Conservation (phyloP, 768 basidiomycete species). For the Tubosaeta sp. region DNA sequence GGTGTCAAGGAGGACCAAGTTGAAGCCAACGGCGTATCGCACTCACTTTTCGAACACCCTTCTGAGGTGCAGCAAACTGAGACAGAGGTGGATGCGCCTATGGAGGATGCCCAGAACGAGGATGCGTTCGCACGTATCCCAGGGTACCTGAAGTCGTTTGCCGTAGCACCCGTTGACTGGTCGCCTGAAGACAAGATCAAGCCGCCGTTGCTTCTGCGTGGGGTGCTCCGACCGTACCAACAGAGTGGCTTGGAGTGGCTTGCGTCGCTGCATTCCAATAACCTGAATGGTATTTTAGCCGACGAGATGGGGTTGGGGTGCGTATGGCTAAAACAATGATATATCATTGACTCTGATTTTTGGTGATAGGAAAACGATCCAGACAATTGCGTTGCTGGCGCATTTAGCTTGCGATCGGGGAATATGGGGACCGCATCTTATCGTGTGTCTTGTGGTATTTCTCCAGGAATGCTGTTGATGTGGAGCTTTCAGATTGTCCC, state of each 20-base stretch:
- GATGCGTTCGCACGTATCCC: slow-evolving; percentile 38
- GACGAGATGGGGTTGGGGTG: slow-evolving; percentile 97
- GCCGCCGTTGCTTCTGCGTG: slow-evolving; percentile 75
- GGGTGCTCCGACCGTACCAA: slow-evolving; percentile 88
- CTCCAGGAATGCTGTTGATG: background rate
- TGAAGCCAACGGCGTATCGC: background rate
- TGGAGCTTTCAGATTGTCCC: slow-evolving; percentile 61
- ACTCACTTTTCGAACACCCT: background rate
- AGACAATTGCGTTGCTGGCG: slow-evolving; percentile 91
- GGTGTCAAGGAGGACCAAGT: background rate
- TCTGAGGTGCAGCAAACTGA: slow-evolving; percentile 3
- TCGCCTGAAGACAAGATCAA: slow-evolving; percentile 52
- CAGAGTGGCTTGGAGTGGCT: slow-evolving; percentile 94
- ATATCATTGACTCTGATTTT: background rate
- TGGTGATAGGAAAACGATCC: slow-evolving; percentile 79
- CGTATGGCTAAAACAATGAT: slow-evolving; percentile 23
- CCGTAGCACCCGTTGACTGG: slow-evolving; percentile 71
- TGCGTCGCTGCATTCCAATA: slow-evolving; percentile 77
- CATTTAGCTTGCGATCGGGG: slow-evolving; percentile 88
- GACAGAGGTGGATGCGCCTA: slow-evolving; percentile 18
- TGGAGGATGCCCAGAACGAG: slow-evolving; percentile 36
- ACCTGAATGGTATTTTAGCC: slow-evolving; percentile 78
- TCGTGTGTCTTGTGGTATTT: slow-evolving; percentile 41
- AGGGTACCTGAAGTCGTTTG: slow-evolving; percentile 62
- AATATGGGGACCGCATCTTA: slow-evolving; percentile 90